These are phyloP conservation scores for Dendrothele bispora DNA, from an alignment of 768 basidiomycete species.

Conservation along the genomic window DNA sequence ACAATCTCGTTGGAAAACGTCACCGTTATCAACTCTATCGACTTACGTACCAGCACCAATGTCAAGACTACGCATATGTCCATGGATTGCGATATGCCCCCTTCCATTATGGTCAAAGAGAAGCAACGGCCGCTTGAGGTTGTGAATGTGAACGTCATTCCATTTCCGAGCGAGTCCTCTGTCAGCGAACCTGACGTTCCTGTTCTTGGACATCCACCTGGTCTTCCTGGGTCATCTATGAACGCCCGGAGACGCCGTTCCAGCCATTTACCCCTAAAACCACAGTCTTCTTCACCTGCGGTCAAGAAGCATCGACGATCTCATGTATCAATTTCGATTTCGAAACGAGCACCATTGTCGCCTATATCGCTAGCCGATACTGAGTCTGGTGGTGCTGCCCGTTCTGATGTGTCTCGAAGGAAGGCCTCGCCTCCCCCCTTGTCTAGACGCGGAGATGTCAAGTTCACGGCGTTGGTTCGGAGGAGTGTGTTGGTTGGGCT, in stretches of 20 bases:
- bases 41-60: neutral
- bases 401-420: no score
- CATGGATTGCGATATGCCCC: no score
- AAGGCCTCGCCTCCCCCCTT: neutral
- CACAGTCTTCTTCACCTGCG: neutral
- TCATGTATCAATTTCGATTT: constrained; percentile 2
- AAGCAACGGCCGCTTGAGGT: constrained; percentile 1
- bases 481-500: constrained; percentile 5
- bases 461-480: constrained; percentile 4
- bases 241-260: constrained; percentile 4
- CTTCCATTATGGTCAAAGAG: no score
- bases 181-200: neutral
- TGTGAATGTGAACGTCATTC: constrained; percentile 6
- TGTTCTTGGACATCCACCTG: neutral
- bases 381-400: no score
- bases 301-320: constrained; percentile 4
- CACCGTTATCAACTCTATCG: constrained; percentile 4
- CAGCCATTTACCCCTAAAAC: constrained; percentile 2
- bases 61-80: neutral
- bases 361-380: neutral
- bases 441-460: neutral
- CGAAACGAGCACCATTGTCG: neutral
- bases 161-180: constrained; percentile 1
- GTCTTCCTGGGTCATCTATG: neutral
- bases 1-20: constrained; percentile 7